phyloP scores from a whole-genome alignment of 352 stramenopile species.

The Phytopythium litorale region DNA sequence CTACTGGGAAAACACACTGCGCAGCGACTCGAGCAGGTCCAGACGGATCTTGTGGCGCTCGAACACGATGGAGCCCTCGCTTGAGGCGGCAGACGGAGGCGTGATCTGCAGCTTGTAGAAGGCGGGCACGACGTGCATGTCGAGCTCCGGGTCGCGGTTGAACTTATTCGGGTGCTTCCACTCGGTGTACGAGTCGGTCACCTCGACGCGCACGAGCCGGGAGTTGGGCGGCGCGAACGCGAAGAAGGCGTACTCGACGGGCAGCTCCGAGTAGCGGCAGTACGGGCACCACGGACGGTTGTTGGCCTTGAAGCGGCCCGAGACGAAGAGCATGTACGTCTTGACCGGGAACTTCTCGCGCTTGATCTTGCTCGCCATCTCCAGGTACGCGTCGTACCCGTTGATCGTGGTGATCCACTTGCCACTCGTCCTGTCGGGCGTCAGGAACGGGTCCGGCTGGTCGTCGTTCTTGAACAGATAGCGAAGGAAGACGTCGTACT shows the following conservation, averaged over 20 bases:
- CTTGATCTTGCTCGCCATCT: constrained; percentile 29
- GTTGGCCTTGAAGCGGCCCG: constrained; percentile 55
- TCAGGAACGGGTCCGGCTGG: constrained; percentile 21
- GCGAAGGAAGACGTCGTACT: constrained; percentile 37
- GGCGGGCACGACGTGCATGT: constrained; percentile 46
- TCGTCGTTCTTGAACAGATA: constrained; percentile 43
- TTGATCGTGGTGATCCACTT: constrained; percentile 33
- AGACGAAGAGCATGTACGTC: constrained; percentile 74
- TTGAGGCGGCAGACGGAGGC: constrained; percentile 4
- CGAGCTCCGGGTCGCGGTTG: constrained; percentile 45
- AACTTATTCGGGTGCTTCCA: constrained; percentile 64
- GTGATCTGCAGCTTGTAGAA: constrained; percentile 34
- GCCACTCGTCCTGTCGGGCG: constrained; percentile 15
- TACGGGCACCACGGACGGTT: constrained; percentile 80
- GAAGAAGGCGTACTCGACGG: constrained; percentile 70
- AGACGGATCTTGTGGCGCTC: constrained; percentile 45
- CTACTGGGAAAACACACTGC: constrained; percentile 24
- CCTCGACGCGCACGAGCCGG: constrained; percentile 58
- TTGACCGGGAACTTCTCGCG: constrained; percentile 23
- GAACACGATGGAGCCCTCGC: constrained; percentile 30
- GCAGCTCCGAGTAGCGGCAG: constrained; percentile 71
- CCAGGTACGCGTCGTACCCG: constrained; percentile 28
- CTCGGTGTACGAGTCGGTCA: constrained; percentile 50
- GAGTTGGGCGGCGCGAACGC: constrained; percentile 55
- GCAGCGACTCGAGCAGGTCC: constrained; percentile 41